Conservation (phyloP, 805 yeast species). For the Candida germanica region DNA sequence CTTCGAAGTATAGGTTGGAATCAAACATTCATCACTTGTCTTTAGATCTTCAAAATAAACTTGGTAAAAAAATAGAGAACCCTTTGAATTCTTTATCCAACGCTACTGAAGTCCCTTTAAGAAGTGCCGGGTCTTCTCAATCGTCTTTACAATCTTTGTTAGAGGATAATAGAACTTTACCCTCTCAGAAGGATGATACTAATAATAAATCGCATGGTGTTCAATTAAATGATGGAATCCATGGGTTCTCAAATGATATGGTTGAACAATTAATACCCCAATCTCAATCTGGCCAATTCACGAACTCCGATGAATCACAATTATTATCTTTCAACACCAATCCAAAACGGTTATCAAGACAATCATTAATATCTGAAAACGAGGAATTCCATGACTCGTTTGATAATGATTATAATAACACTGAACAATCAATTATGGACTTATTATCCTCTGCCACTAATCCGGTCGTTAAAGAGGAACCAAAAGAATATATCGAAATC, state of each 20-base stretch:
- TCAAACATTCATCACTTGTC: conserved; percentile 36
- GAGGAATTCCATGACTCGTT: conserved; percentile 26
- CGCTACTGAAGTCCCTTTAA: conserved; percentile 22
- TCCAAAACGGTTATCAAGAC: conserved; percentile 8
- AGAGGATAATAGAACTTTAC: conserved; percentile 27
- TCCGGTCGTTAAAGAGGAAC: conserved; percentile 10
- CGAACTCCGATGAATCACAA: conserved; percentile 13
- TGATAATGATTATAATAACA: conserved; percentile 31
- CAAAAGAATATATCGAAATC: conserved; percentile 3
- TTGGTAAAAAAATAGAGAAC: conserved; percentile 20
- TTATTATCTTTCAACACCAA: conserved; percentile 8
- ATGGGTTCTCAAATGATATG: conserved; percentile 38
- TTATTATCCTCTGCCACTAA: conserved; percentile 24
- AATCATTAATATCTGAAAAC: conserved; percentile 11
- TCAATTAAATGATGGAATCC: conserved; percentile 40
- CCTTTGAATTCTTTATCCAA: conserved; percentile 32
- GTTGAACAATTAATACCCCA: conserved; percentile 33
- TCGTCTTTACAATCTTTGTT: conserved; percentile 36
- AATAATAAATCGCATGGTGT: conserved; percentile 24
- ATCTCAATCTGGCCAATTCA: conserved; percentile 3
- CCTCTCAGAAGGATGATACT: conserved; percentile 9
- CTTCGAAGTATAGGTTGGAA: conserved; percentile 24
- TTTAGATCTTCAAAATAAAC: conserved; percentile 22
- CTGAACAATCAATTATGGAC: conserved; percentile 41
- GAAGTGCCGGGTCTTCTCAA: conserved; percentile 37